phyloP scores from a whole-genome alignment of 768 basidiomycete genomes.

The Rhizopogon vesiculosus region DNA sequence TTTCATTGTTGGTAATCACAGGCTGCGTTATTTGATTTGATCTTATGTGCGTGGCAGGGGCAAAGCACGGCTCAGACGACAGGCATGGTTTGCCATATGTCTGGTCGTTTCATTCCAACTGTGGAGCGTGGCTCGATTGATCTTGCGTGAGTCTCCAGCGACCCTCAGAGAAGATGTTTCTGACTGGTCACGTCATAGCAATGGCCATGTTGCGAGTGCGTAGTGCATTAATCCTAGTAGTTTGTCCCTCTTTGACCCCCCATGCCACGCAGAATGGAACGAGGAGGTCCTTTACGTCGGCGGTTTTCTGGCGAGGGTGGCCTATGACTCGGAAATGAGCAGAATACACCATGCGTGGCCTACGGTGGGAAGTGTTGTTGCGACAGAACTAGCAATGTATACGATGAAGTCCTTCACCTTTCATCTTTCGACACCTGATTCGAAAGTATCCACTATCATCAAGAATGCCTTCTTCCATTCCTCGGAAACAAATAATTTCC shows the following conservation, averaged over 20 bases:
- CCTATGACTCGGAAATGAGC: constrained; percentile 78
- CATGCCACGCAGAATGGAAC: constrained; percentile 69
- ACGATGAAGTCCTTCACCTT: constrained; percentile 86
- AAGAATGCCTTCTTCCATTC: constrained; percentile 76
- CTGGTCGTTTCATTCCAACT: constrained; percentile 86
- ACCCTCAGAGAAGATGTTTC: not conserved
- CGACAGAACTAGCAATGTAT: constrained; percentile 45
- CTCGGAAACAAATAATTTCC: constrained; percentile 44
- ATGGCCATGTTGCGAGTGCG: constrained; percentile 74
- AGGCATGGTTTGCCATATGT: constrained; percentile 56
- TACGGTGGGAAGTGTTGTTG: not conserved
- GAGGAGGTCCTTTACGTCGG: constrained; percentile 78
- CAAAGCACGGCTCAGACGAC: constrained; percentile 91
- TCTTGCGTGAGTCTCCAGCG: constrained; percentile 50
- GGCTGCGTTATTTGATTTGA: not conserved
- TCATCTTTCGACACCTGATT: constrained; percentile 75
- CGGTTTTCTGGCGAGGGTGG: constrained; percentile 73
- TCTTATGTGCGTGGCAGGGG: constrained; percentile 42
- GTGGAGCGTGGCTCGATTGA: constrained; percentile 91
- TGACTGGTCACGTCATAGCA: constrained; percentile 37
- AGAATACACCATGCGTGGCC: constrained; percentile 37
- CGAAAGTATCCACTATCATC: constrained; percentile 64
- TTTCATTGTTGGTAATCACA: constrained; percentile 55
- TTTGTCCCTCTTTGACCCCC: not conserved
- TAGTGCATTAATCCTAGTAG: not conserved